Evolutionary conservation across 768 basidiomycete genomes (phyloP), one percentile per base, ranked within the genome.

Genomic region (Pleurotus citrinopileatus): DNA sequence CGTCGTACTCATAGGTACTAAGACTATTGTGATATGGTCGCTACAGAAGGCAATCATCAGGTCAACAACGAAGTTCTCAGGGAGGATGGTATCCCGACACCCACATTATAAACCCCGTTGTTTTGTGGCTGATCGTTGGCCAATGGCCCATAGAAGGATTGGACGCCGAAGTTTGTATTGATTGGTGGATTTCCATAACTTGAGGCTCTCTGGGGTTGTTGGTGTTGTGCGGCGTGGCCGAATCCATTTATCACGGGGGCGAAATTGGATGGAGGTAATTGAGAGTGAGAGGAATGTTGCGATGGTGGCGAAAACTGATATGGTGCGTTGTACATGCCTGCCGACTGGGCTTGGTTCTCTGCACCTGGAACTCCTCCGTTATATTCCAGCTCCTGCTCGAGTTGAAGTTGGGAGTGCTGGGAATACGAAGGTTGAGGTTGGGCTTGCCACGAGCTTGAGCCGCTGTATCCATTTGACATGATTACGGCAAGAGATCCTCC

Each of bases 381-480:
- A 55, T 53, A 53, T 34, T 63, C 60, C 47, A 62, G 71, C n/a
- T 73, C 70, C n/a, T 67, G 67, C 55, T 71, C 73, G 22, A 71
- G 71, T 55, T 70, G 72, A 29, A 71, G 59, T 40, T 63, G 60
- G n/a, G 53, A n/a, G 20, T 63, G 63, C 28, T 63, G 60, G 32
- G 43, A 28, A 55, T 64, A 70, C 26, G 58, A 58, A 47, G 61
- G 53, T 27, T 63, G 65, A 36, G 58, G 54, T 59, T 65, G 68
- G 19, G 58, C 59, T 46, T 54, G 54, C 38, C 68, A 66, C 66
- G 38, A 59, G 58, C 20, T 66, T 63, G 37, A 57, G 25, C 59
- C 20, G 42, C 56, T 63, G 59, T 64, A 70, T 20, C 61, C 55
- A 54, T 63, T 65, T 20, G 61, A 52, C 64, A 64, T 64, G 42